phyloP scores from a whole-genome alignment of 2,329 filamentous ascomycete species.

The Sphaceloma murrayae region DNA sequence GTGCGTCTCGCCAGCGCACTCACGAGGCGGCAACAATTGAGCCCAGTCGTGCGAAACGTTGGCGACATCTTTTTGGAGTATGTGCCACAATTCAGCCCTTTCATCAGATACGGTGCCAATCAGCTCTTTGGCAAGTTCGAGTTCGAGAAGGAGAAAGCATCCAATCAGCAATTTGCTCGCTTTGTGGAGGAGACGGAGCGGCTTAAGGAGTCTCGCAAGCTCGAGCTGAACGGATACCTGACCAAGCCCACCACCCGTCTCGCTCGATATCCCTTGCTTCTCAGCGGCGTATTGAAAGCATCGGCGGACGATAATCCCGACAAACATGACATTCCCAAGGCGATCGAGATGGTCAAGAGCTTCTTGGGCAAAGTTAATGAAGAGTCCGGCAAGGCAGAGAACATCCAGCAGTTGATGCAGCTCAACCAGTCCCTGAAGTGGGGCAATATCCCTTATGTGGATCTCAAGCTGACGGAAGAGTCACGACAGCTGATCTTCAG shows the following conservation, averaged over 20 bases:
- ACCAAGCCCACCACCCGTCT: constrained; percentile 95
- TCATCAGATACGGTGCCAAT: constrained; percentile 91
- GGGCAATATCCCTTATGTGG: constrained; percentile 78
- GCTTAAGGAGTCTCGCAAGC: constrained; percentile 89
- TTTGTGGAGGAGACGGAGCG: constrained; percentile 96
- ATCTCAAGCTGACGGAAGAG: constrained; percentile 88
- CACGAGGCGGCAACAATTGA: constrained; percentile 82
- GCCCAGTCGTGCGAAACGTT: constrained; percentile 76
- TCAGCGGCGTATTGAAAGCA: constrained; percentile 87
- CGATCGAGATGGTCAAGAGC: constrained; percentile 75
- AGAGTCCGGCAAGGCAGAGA: constrained; percentile 94
- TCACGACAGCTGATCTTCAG: constrained; percentile 90
- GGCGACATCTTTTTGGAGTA: constrained; percentile 92
- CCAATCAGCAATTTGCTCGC: constrained; percentile 73
- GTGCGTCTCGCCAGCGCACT: constrained; percentile 78
- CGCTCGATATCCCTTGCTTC: constrained; percentile 81
- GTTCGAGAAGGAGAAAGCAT: constrained; percentile 88
- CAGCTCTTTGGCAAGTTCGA: constrained; percentile 96
- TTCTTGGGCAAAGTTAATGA: constrained; percentile 82
- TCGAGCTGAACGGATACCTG: constrained; percentile 93
- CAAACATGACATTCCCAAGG: constrained; percentile 83
- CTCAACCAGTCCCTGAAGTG: constrained; percentile 89
- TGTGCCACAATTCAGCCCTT: constrained; percentile 86
- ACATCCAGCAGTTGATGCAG: constrained; percentile 88
- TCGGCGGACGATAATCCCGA: constrained; percentile 84